Base-by-base conservation (phyloP, 73 alveolate genomes). In the Stentor coeruleus region DNA sequence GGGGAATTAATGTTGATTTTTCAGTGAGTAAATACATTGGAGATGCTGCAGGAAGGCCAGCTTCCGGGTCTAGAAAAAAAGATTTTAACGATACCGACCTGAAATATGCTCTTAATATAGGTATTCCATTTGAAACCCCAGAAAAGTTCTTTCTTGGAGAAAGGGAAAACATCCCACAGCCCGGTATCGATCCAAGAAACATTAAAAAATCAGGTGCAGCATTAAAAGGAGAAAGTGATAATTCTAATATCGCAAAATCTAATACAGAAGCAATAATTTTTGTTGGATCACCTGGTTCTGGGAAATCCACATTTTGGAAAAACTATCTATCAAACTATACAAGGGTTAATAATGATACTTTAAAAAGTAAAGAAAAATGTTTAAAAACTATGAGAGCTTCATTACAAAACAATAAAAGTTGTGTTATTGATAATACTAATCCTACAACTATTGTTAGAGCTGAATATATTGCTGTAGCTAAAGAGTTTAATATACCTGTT, bases 21-120 rank as follows among this genome's bases (percentile, higher is more conserved):
- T 15, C 26, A 2, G 77, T 26, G 30, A 37, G 80, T 38, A 14
- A 26, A 1, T 75, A 75, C 58, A 38, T 75, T n/a, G 99, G 99
- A 30, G 99, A 97, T 86, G 99, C 99, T 0, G 99, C 99, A 20
- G 99, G 99, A 31, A 90, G 99, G 89, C 97, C 97, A 39, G 93
- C 93, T 76, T 82, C 92, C 3, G 92, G 81, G 57, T 85, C 81
- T 6, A 92, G 89, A 83, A 83, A 58, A 76, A 96, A 97, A 80
- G 99, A 97, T 87, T 93, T 92, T 91, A 86, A 96, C 36, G 98
- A 95, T 87, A 85, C 99, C 59, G 99, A 97, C 85, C 86, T 91
- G 84, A 96, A 96, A 88, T 97, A 95, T 82, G 99, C 99, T 20
- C 33, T 95, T 59, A 97, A 96, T 85, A 79, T 94, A 31, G 98